These are phyloP conservation scores for Mrakia hoshinonis DNA, from an alignment of 768 basidiomycete genomes.

Conservation along the genomic window DNA sequence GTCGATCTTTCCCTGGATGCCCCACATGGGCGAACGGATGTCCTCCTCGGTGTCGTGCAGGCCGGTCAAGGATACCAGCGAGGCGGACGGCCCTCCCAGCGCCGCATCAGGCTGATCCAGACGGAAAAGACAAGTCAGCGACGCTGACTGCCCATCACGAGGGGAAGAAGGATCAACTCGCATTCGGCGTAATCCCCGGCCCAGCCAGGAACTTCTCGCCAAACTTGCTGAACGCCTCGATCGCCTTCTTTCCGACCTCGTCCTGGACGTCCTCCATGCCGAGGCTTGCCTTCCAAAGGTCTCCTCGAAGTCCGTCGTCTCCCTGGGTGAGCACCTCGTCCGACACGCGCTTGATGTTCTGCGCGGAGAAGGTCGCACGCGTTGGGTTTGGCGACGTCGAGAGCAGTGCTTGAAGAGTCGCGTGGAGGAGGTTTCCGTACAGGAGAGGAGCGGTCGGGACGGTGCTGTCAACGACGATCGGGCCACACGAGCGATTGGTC, in stretches of 20 bases:
- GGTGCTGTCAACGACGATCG: slow-evolving; percentile 43
- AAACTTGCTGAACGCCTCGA: slow-evolving; percentile 38
- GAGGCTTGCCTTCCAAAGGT: slow-evolving; percentile 40
- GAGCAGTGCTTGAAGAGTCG: slow-evolving; percentile 69
- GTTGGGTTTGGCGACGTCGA: neutral
- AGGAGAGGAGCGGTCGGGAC: slow-evolving; percentile 44
- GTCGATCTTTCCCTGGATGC: slow-evolving; percentile 91
- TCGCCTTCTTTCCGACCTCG: slow-evolving; percentile 39
- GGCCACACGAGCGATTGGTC: slow-evolving; percentile 34
- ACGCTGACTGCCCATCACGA: neutral
- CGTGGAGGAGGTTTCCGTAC: slow-evolving; percentile 90
- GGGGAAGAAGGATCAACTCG: neutral
- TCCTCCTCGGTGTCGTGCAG: slow-evolving; percentile 90
- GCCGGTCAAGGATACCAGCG: slow-evolving; percentile 53
- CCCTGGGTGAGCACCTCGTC: neutral
- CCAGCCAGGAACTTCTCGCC: slow-evolving; percentile 53
- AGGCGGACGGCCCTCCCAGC: slow-evolving; percentile 57
- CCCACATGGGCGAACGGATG: slow-evolving; percentile 91
- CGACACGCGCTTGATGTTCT: neutral
- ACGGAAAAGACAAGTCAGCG: neutral
- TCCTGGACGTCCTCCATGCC: slow-evolving; percentile 38
- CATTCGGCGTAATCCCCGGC: neutral
- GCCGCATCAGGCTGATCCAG: slow-evolving; percentile 52
- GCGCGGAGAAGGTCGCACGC: slow-evolving; percentile 25
- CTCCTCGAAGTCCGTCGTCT: slow-evolving; percentile 12